phyloP scores from a whole-genome alignment of 2,329 filamentous ascomycete species.

The Botryosphaeria dothidea region DNA sequence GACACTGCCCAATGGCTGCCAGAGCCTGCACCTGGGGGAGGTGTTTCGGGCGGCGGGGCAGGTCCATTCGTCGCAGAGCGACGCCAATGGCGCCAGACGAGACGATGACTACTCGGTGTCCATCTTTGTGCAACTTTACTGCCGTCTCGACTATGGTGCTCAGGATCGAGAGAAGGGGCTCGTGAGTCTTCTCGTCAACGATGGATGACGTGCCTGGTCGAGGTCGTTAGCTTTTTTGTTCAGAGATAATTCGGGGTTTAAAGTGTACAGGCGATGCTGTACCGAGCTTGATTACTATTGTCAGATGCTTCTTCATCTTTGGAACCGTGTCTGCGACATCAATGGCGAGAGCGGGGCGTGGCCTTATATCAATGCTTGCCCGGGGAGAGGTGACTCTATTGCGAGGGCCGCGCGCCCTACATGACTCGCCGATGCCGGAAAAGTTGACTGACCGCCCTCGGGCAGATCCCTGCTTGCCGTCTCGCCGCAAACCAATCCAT shows the following conservation, averaged over 20 bases:
- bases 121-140: slow-evolving; percentile 82
- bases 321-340: neutral
- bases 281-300: slow-evolving; percentile 88
- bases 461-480: neutral
- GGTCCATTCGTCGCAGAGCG: slow-evolving; percentile 84
- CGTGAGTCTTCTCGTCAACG: slow-evolving; percentile 92
- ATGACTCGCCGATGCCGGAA: slow-evolving; percentile 12
- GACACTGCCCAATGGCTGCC: slow-evolving; percentile 93
- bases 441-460: slow-evolving; percentile 18
- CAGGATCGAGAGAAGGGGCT: slow-evolving; percentile 87
- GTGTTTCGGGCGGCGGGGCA: slow-evolving; percentile 84
- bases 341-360: slow-evolving; percentile 12
- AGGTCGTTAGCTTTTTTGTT: slow-evolving; percentile 30
- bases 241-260: slow-evolving; percentile 23
- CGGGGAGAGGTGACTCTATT: neutral
- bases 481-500: neutral
- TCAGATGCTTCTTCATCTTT: slow-evolving; percentile 72
- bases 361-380: neutral
- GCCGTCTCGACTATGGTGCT: slow-evolving; percentile 94
- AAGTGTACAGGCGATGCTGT: slow-evolving; percentile 35
- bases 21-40: slow-evolving; percentile 89
- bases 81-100: slow-evolving; percentile 97
- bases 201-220: slow-evolving; percentile 91
- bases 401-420: slow-evolving; percentile 2
- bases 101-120: slow-evolving; percentile 91